Conservation (phyloP, 1,284 basidiomycete genomes). For the Hypsizygus ulmarius region DNA sequence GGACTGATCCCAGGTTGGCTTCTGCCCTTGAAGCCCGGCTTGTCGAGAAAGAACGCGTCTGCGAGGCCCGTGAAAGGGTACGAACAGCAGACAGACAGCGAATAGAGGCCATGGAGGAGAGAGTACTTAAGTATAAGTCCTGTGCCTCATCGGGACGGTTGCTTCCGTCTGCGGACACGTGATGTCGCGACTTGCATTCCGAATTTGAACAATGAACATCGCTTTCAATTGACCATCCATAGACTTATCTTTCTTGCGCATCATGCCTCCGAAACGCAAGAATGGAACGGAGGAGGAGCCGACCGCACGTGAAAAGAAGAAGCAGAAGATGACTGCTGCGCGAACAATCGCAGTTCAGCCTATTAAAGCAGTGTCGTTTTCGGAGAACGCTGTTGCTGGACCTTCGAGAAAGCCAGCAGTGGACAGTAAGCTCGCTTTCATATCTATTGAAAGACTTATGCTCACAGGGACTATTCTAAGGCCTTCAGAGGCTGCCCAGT, state of each 20-base stretch:
- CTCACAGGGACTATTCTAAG: conserved; percentile 28
- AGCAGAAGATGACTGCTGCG: conserved; percentile 57
- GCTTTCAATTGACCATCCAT: no score
- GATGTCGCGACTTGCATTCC: no score
- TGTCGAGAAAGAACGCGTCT: conserved; percentile 37
- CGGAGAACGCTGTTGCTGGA: conserved; percentile 32
- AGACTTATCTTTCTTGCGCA: no score
- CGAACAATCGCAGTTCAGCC: conserved; percentile 68
- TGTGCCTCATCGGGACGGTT: no score
- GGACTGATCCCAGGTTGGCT: conserved; percentile 50
- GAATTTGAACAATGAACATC: no score
- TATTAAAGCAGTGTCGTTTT: conserved; percentile 17
- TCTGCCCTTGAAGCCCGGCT: conserved; percentile 47
- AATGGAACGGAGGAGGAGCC: conserved; percentile 35
- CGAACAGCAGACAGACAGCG: conserved; percentile 34
- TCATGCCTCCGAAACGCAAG: conserved; percentile 56
- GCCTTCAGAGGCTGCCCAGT: conserved; percentile 61
- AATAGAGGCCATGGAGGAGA: conserved; percentile 23
- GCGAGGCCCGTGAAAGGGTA: conserved; percentile 21
- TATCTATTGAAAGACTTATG: not conserved
- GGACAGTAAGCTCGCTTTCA: conserved; percentile 34
- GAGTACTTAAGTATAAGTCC: conserved; percentile 30
- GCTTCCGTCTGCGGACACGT: no score
- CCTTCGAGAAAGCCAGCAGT: conserved; percentile 39
- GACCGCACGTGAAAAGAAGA: conserved; percentile 62